Evolutionary conservation across 2,329 filamentous ascomycete species (phyloP), one percentile per base, ranked within the genome.

Genomic region (Alternaria sp.): DNA sequence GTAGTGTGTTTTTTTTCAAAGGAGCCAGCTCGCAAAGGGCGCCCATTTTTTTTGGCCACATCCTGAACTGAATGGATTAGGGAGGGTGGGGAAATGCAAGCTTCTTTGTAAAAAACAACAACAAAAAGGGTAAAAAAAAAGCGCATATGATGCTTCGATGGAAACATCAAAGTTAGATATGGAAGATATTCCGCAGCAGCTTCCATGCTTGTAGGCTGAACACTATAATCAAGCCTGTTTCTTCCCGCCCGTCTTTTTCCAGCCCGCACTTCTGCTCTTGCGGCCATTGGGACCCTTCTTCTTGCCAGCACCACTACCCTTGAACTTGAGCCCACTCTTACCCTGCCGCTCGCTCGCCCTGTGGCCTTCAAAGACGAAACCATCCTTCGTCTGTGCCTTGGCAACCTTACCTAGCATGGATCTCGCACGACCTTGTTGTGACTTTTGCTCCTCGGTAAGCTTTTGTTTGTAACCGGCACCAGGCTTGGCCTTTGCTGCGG

Each of bases 341-440:
- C 85, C 88, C 60, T 89, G 86, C 56, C 83, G 89, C 31, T 84
- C 80, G 54, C 85, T 91, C 9, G 91, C 91, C 53, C 92, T 84
- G 63, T 89, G 88, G 0, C 92, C 92, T 76, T 96, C 92, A 69
- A 94, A 93, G n/a, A 93, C 85, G 62, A 93, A 86, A 14, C 83
- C 81, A 76, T 93, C 89, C 0, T 89, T 88, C 1, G 84, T 83
- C 77, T 86, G 84, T 62, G 82, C 79, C 36, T 88, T 88, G 51
- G 86, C 87, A 17, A 89, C 85, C 61, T 86, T 86, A 44, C 92
- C 92, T 45, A 95, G 82, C 42, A 96, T 84, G 70, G 90, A 92
- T 46, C 84, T 81, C 2, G 90, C 89, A 58, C 92, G 86, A n/a
- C 91, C 91, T 55, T 88, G 85, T 66, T 86, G 82, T 17, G 90